Percentiles rank a stretch among this genome's conserved stretches.
phyloP scores from a whole-genome alignment of 148 eudicot genomes.

The Pouteria glomerata region DNA sequence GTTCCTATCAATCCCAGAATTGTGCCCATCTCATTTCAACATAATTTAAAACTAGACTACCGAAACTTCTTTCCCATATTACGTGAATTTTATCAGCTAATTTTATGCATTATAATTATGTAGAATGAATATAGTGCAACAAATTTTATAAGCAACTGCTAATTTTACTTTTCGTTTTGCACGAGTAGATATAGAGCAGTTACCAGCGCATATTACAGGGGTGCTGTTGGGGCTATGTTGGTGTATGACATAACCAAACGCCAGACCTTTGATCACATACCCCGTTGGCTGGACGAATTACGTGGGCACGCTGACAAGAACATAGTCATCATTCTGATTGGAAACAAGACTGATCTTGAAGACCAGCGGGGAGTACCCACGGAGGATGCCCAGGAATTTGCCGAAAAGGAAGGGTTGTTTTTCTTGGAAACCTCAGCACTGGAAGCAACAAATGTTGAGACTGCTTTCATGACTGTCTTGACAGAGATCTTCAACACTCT shows the following conservation, averaged over 20 bases:
- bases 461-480: constrained; percentile 61
- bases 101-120: neutral
- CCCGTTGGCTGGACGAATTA: constrained; percentile 75
- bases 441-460: constrained; percentile 62
- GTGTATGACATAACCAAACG: constrained; percentile 79
- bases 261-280: constrained; percentile 78
- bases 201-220: constrained; percentile 82
- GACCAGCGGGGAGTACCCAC: constrained; percentile 67
- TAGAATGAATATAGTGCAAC: neutral
- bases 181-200: constrained; percentile 72
- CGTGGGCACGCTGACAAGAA: constrained; percentile 85
- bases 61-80: neutral
- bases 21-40: neutral
- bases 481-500: constrained; percentile 69
- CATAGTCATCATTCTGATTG: constrained; percentile 73
- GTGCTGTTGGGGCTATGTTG: constrained; percentile 73
- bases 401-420: constrained; percentile 76
- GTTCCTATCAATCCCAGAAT: no score
- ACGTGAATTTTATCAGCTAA: neutral
- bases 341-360: constrained; percentile 69
- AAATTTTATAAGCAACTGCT: neutral
- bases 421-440: constrained; percentile 77
- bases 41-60: neutral
- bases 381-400: constrained; percentile 79
- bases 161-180: neutral